A percentile compares a stretch with the other conserved stretches of the same genome.
These are phyloP conservation scores for Tylopilus sp. DNA, from an alignment of 1,284 basidiomycete genomes.

Conservation along the genomic window DNA sequence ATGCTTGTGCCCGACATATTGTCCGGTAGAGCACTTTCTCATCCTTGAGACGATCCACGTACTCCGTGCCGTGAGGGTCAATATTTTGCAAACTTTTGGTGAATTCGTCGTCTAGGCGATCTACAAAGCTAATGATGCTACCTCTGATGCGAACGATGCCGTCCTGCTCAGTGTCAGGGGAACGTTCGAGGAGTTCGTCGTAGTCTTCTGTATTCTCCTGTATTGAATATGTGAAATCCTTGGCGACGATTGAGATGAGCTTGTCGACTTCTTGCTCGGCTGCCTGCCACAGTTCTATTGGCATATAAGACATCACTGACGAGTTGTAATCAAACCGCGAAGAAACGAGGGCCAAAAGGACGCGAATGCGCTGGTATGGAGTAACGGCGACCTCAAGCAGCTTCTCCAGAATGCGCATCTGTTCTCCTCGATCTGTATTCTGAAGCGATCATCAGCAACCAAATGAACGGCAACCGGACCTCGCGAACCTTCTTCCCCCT, in stretches of 20 bases:
- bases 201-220: conserved; percentile 91
- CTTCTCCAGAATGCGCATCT: conserved; percentile 87
- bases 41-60: conserved; percentile 93
- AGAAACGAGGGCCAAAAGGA: conserved; percentile 90
- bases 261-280: conserved; percentile 89
- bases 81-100: conserved; percentile 97
- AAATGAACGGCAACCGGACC: not conserved
- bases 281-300: conserved; percentile 86
- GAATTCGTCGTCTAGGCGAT: conserved; percentile 98
- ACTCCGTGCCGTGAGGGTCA: conserved; percentile 97
- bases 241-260: conserved; percentile 75
- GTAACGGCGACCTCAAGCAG: conserved; percentile 86
- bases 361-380: conserved; percentile 90
- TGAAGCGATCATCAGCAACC: conserved; percentile 32
- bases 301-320: conserved; percentile 84
- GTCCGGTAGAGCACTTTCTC: conserved; percentile 94
- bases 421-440: conserved; percentile 96
- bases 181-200: conserved; percentile 86
- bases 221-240: conserved; percentile 74
- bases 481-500: conserved; percentile 86
- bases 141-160: conserved; percentile 81
- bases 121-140: conserved; percentile 91
- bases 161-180: conserved; percentile 66
- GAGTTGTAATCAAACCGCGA: conserved; percentile 98
- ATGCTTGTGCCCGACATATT: conserved; percentile 87